Evolutionary conservation across 2,329 filamentous ascomycete genomes (phyloP).

Genomic region (Myriosclerotinia curreyana): DNA sequence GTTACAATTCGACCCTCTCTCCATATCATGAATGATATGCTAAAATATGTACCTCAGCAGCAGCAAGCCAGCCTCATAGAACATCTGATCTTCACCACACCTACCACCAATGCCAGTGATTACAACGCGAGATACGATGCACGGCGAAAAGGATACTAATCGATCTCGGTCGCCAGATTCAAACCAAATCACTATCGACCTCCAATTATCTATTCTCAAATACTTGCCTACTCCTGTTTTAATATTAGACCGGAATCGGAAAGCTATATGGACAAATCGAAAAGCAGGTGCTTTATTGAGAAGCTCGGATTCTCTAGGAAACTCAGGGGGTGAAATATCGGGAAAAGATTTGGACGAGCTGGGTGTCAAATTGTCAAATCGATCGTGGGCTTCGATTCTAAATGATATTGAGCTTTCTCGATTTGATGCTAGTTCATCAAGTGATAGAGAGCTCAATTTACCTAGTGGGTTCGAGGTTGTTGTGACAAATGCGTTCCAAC

Average conservation of each 20-base stretch:
- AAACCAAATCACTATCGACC: conserved; percentile 19
- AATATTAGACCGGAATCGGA: conserved; percentile 26
- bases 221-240: conserved; percentile 29
- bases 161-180: not conserved
- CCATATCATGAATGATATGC: not conserved
- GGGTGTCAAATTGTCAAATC: conserved; percentile 25
- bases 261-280: conserved; percentile 26
- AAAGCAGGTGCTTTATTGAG: conserved; percentile 25
- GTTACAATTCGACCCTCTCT: not conserved
- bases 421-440: not conserved
- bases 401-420: conserved; percentile 20
- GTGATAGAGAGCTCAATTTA: not conserved
- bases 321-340: conserved; percentile 8
- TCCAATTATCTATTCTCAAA: conserved; percentile 30
- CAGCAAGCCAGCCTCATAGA: not conserved
- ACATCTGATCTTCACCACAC: not conserved
- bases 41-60: conserved; percentile 1
- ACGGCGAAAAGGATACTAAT: not conserved
- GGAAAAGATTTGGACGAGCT: conserved; percentile 23
- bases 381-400: conserved; percentile 25
- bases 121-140: not conserved
- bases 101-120: not conserved
- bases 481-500: conserved; percentile 11
- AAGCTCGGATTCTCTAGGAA: conserved; percentile 19
- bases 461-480: conserved; percentile 22